These are phyloP conservation scores for Phialemonium atrogriseum DNA, from an alignment of 2,329 filamentous ascomycete species.

Conservation along the genomic window DNA sequence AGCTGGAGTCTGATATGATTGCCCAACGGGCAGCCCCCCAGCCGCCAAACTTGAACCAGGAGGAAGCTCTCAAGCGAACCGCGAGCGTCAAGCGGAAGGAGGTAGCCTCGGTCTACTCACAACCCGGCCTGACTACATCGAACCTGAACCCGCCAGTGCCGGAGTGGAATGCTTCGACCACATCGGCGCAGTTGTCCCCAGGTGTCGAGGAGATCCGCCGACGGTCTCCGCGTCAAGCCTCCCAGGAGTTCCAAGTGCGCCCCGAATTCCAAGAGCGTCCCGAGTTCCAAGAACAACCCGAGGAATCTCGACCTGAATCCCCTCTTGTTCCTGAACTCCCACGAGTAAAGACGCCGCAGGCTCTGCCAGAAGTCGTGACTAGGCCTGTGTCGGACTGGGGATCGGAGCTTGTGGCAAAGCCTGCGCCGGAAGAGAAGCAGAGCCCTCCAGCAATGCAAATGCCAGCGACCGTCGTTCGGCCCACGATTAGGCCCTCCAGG, in stretches of 20 bases:
- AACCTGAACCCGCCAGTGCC: conserved; percentile 17
- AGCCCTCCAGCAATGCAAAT: not conserved
- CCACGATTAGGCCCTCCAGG: conserved; percentile 22
- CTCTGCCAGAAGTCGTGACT: too few species aligned
- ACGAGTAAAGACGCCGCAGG: too few species aligned
- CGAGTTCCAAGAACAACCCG: too few species aligned
- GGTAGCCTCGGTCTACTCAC: conserved; percentile 18
- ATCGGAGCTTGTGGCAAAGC: too few species aligned
- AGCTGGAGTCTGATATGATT: conserved; percentile 21
- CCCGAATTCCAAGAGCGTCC: not conserved
- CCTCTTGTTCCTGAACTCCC: too few species aligned
- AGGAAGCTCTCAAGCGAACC: conserved; percentile 24
- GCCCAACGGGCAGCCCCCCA: conserved; percentile 27
- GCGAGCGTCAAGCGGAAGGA: conserved; percentile 30
- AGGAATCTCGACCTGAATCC: too few species aligned
- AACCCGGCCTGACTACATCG: conserved; percentile 12
- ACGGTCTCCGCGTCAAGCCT: conserved; percentile 38
- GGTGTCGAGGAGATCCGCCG: conserved; percentile 39
- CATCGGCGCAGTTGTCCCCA: conserved; percentile 42
- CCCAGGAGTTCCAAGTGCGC: conserved; percentile 8
- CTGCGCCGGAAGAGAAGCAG: not conserved
- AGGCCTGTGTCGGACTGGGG: too few species aligned
- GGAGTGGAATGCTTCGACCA: conserved; percentile 32
- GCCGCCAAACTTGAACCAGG: conserved; percentile 22
- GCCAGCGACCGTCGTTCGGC: conserved; percentile 1